Evolutionary conservation across 306 rosid genomes (phyloP), one percentile per base, ranked within the genome.

Genomic region (Carpinus viminea): DNA sequence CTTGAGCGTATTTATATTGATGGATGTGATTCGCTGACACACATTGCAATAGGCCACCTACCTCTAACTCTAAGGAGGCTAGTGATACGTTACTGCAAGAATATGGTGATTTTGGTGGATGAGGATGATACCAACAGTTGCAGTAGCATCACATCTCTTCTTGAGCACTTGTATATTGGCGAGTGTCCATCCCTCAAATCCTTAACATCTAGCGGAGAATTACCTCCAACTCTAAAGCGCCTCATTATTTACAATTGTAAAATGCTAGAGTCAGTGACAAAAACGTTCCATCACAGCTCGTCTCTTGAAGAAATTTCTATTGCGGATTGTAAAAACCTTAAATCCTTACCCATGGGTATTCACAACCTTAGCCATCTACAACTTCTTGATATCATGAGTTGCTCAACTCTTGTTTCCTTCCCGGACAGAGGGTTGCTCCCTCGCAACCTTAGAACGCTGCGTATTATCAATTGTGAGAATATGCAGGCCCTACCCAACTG

Each of bases 311-410:
- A 0, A 7, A 31, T 61, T 28, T 0, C 0, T 0, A 28, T 61
- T 3, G 0, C 0, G 4, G 0, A 2, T 15, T 62, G 69, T 62
- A 11, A 31, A 13, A 62, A 62, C 20, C 41, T 62, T 13, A 62
- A 31, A 62, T 62, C 18, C 18, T 62, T 62, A 31, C 69, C 45
- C 43, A 61, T 11, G 8, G 68, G 68, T 10, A 61, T 61, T 5
- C 68, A 28, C 9, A 28, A n/a, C 41, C 43, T 62, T 18, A 0
- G n/a, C 8, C 17, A 4, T 62, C 69, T 62, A 2, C 4, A 9
- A 5, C 0, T 0, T 3, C 13, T 62, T 62, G 1, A 0, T 0
- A 28, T 62, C 13, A 0, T 0, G 1, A 7, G 31, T 13, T 5
- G 21, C 15, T 18, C 69, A 12, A 62, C n/a, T 31, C 20, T 62